Base-by-base conservation (phyloP, 257 asterid species). In the Salvia splendens region DNA sequence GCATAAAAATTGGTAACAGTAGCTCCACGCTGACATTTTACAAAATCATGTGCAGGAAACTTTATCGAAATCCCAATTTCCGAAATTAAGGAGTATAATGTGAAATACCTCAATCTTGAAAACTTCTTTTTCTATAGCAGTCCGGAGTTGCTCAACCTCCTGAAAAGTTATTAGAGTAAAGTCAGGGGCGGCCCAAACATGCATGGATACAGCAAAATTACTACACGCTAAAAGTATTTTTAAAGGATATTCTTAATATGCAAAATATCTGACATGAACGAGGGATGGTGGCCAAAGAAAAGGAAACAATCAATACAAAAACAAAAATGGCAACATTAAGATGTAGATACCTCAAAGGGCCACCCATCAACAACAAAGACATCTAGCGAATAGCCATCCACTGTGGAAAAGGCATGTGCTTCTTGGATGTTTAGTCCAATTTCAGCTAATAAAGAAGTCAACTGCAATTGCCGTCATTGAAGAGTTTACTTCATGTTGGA, bases 311-410 rank as follows among this genome's bases (percentile, higher is more conserved):
- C 11, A 7, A 57, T 3, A 56, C 36, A 54, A 14, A 15, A 63
- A 17, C n/a, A 42, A 35, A 65, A 69, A 54, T 42, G 17, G 33
- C 53, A 55, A 51, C 63, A 36, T 14, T 55, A 64, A 64, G 53
- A 70, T 46, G 62, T 17, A 60, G 43, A 67, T 87, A 91, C 99
- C 96, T 94, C 99, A 74, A 66, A 76, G 51, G 82, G 89, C 99
- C 97, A 94, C 73, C 97, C 99, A 72, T 91, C 95, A 78, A 94
- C 99, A 70, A 94, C 99, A 73, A 94, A 94, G 67, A 94, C 97
- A 77, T 94, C 97, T 52, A 94, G 80, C 42, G 99, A 91, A 74
- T 83, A 94, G 75, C 99, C 99, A 84, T 94, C 99, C 38, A 75
- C 82, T 7, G 97, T 88, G 62, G 99, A 94, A 85, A 94, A 94